phyloP scores from a whole-genome alignment of 192 early-diverging fungal species.

The Rhizoclosmatium globosum region DNA sequence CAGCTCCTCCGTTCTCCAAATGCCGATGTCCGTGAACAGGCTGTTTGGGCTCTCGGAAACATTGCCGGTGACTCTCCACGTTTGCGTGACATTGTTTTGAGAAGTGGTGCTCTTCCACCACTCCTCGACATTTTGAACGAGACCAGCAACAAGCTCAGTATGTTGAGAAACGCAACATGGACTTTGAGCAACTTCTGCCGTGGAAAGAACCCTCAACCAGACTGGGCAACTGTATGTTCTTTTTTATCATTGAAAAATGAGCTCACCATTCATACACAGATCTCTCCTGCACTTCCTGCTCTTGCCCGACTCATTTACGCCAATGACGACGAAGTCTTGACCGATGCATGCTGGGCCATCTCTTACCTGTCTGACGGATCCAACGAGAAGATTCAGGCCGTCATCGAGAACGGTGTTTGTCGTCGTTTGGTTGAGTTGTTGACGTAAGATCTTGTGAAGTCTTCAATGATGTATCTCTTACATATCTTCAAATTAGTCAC shows the following conservation, averaged over 20 bases:
- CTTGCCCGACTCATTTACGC: slow-evolving; percentile 92
- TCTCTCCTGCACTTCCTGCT: slow-evolving; percentile 84
- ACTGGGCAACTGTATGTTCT: slow-evolving; percentile 76
- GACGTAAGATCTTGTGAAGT: slow-evolving; percentile 48
- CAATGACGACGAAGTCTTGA: slow-evolving; percentile 93
- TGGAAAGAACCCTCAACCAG: slow-evolving; percentile 95
- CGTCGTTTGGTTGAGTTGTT: slow-evolving; percentile 94
- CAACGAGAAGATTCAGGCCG: slow-evolving; percentile 98
- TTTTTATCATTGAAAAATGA: slow-evolving; percentile 4
- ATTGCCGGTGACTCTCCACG: slow-evolving; percentile 96
- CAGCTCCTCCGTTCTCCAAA: slow-evolving; percentile 83
- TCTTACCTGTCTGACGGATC: slow-evolving; percentile 98
- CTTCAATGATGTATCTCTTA: not conserved
- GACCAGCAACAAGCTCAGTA: slow-evolving; percentile 86
- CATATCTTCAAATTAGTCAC: slow-evolving; percentile 50
- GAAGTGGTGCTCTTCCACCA: slow-evolving; percentile 84
- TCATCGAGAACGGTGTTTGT: slow-evolving; percentile 95
- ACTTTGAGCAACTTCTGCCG: slow-evolving; percentile 99
- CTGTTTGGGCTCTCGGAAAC: slow-evolving; percentile 99
- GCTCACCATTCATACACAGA: slow-evolving; percentile 56
- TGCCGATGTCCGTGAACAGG: slow-evolving; percentile 92
- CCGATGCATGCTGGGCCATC: slow-evolving; percentile 99
- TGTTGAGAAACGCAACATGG: slow-evolving; percentile 99
- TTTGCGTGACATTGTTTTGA: slow-evolving; percentile 91
- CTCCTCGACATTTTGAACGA: slow-evolving; percentile 87